Base-by-base conservation (phyloP, 2,329 filamentous ascomycete species). In the Trichoderma sp. region DNA sequence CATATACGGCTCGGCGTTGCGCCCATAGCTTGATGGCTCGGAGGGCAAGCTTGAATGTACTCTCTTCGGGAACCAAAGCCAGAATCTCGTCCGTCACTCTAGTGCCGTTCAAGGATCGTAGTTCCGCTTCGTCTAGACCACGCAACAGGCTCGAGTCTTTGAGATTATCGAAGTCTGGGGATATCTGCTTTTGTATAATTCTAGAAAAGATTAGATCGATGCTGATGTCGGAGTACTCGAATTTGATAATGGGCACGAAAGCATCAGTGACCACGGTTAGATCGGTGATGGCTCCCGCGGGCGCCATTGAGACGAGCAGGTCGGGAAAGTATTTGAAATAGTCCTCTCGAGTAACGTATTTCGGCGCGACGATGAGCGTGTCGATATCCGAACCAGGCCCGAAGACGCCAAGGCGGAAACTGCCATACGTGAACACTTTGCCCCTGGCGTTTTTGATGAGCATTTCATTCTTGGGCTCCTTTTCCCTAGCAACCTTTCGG, bases 371-470 rank as follows among this genome's bases (percentile, higher is more conserved):
- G 72, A 98, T 91, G 66, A 99, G 89, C 2, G 96, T 98, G 84
- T 99, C 96, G 77, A 99, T 98, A 89, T 99, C 96, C 61, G 96
- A 98, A 65, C 94, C 94, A 58, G 96, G 96, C 6, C 95, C 95
- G 81, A 93, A 97, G 28, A 98, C 96, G 73, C 96, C 96, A 13
- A 99, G 86, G 50, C 95, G 92, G 81, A 95, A 99, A 82, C 96
- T 98, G 74, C 96, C 96, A 81, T 96, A 99, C 1, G 95, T 97
- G 81, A 97, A 97, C 75, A 99, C 91, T 83, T 95, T 96, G 74
- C 95, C 96, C 68, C 95, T 93, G 6, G 95, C 93, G 78, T 92
- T 91, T 76, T 95, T 93, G 59, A 96, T 88, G 59, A 96, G 88
- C 36, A 91, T 90, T 57, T 93, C 88, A 59, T 94, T 92, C 65